Percentiles rank a stretch among this genome's conserved stretches.
Conservation (phyloP, 768 basidiomycete genomes). For the Pisolithus sp. region DNA sequence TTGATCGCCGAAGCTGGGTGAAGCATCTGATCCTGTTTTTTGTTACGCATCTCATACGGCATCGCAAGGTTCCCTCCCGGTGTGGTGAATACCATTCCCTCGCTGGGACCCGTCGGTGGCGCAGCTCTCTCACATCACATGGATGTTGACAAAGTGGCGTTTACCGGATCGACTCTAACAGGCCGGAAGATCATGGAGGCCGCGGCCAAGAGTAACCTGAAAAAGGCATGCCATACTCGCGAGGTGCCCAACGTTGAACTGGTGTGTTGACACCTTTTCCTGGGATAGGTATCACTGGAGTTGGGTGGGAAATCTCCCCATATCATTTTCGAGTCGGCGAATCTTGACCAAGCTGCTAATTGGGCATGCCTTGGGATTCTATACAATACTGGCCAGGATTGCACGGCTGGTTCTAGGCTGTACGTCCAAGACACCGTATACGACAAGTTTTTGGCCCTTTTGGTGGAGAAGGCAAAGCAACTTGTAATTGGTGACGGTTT, state of each 20-base stretch:
- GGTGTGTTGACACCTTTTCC: conserved; percentile 8
- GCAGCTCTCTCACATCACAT: conserved; percentile 76
- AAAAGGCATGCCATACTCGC: conserved; percentile 54
- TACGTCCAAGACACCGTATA: conserved; percentile 86
- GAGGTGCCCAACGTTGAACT: conserved; percentile 14
- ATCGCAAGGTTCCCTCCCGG: conserved; percentile 77
- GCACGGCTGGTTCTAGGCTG: conserved; percentile 85
- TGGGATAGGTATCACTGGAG: conserved; percentile 72
- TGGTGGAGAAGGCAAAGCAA: conserved; percentile 61
- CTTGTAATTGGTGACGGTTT: conserved; percentile 78
- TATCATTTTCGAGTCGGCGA: conserved; percentile 85
- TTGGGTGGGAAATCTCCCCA: conserved; percentile 91
- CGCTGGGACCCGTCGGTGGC: conserved; percentile 75
- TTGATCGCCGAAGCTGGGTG: conserved; percentile 82
- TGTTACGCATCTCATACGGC: conserved; percentile 12
- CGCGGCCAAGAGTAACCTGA: conserved; percentile 88
- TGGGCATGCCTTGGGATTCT: conserved; percentile 85
- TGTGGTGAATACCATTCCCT: conserved; percentile 84
- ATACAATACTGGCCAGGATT: conserved; percentile 90
- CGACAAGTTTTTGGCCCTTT: conserved; percentile 68
- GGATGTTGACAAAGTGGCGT: conserved; percentile 91
- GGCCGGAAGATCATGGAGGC: conserved; percentile 90
- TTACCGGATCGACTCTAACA: conserved; percentile 87
- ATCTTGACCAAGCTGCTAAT: conserved; percentile 77
- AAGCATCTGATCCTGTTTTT: conserved; percentile 11